These are phyloP conservation scores for Nephelium lappaceum DNA, from an alignment of 345 rosid species.

Conservation along the genomic window DNA sequence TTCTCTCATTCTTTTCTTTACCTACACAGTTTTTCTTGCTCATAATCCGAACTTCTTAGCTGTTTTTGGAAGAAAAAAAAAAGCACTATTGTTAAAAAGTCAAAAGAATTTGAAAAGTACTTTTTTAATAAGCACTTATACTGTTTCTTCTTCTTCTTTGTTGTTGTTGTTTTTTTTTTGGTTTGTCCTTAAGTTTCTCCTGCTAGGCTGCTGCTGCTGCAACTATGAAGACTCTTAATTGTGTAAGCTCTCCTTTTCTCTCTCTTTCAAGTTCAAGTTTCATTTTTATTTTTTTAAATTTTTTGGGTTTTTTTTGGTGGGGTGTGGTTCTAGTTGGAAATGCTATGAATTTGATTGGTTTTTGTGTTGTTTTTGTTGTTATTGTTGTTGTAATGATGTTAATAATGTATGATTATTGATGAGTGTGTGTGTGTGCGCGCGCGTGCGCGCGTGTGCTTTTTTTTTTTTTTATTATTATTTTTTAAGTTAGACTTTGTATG, in stretches of 20 bases:
- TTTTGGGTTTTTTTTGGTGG: neutral
- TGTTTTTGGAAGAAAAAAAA: too few species aligned
- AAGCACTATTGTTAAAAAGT: neutral
- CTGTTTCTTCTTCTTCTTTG: neutral
- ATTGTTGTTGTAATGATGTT: neutral
- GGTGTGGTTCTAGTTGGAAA: conserved; percentile 1
- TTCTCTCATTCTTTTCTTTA: conserved; percentile 35
- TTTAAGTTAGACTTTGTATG: neutral
- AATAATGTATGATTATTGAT: conserved; percentile 10
- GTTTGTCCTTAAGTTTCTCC: neutral
- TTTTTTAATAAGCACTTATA: neutral
- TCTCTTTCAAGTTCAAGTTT: neutral
- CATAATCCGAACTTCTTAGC: neutral
- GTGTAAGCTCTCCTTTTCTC: conserved; percentile 32
- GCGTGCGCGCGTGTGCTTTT: too few species aligned
- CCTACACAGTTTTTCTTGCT: conserved; percentile 24
- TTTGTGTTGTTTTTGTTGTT: neutral
- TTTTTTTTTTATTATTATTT: conserved; percentile 1
- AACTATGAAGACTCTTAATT: conserved; percentile 40
- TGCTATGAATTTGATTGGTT: conserved; percentile 13
- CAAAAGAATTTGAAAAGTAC: neutral
- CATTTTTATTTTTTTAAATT: neutral
- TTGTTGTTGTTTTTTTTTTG: neutral
- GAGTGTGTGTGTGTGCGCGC: neutral
- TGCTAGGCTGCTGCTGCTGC: conserved; percentile 2